These are phyloP conservation scores for Pleurotus tuber-regium DNA, from an alignment of 768 basidiomycete species.

Conservation along the genomic window DNA sequence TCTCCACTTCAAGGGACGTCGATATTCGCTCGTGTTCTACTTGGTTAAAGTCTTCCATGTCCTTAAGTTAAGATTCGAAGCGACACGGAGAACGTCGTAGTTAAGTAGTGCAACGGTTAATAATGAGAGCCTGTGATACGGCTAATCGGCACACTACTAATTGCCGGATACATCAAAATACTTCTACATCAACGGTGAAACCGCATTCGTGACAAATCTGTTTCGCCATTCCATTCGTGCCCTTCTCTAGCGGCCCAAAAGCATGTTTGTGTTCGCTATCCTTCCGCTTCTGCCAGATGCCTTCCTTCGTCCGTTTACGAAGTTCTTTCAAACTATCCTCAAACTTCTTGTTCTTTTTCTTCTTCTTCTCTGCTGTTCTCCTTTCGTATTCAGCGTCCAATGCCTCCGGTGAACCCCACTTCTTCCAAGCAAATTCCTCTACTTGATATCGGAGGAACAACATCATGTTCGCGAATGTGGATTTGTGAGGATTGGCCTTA, in stretches of 20 bases:
- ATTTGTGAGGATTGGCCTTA: constrained; percentile 92
- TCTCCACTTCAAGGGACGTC: constrained; percentile 74
- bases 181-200: constrained; percentile 87
- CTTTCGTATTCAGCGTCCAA: constrained; percentile 86
- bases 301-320: constrained; percentile 81
- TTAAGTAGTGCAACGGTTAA: no score
- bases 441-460: constrained; percentile 91
- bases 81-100: not conserved
- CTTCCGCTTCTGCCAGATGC: constrained; percentile 83
- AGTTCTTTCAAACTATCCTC: constrained; percentile 86
- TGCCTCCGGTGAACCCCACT: constrained; percentile 94
- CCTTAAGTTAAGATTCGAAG: not conserved
- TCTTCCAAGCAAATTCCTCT: constrained; percentile 95
- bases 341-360: constrained; percentile 92
- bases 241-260: constrained; percentile 61
- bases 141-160: not conserved
- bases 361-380: constrained; percentile 77
- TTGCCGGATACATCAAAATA: constrained; percentile 43
- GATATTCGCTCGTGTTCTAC: constrained; percentile 55
- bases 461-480: constrained; percentile 99
- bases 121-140: constrained; percentile 4
- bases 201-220: constrained; percentile 90
- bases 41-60: constrained; percentile 17
- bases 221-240: constrained; percentile 50
- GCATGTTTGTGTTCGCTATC: constrained; percentile 88